Evolutionary conservation across 345 rosid species (phyloP).

Genomic region (Syzygium grande): DNA sequence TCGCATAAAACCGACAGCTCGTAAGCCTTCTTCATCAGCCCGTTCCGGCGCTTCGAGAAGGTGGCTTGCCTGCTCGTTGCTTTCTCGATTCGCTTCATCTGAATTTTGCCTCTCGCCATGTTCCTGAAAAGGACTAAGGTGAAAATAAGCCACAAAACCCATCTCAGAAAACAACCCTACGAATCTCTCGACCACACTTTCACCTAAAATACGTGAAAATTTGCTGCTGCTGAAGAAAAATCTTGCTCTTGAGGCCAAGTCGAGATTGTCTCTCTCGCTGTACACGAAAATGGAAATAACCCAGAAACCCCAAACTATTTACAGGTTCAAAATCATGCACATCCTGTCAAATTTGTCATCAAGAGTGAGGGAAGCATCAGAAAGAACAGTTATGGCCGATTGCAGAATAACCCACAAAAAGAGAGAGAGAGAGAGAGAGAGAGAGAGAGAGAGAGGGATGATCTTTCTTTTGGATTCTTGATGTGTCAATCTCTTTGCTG

Average conservation of each 20-base stretch:
- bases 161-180: neutral
- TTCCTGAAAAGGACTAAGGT: neutral
- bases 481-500: neutral
- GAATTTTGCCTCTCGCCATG: constrained; percentile 60
- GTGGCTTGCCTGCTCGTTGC: constrained; percentile 52
- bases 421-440: neutral
- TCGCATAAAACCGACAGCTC: constrained; percentile 63
- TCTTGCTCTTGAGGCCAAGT: neutral
- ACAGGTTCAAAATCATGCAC: neutral
- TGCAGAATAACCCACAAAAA: neutral
- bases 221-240: neutral
- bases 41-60: constrained; percentile 47
- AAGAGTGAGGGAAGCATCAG: neutral
- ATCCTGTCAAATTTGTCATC: neutral
- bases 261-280: neutral
- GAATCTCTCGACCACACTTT: neutral
- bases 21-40: constrained; percentile 52
- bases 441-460: neutral
- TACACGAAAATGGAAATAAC: neutral
- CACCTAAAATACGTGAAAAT: neutral
- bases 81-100: constrained; percentile 54
- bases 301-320: neutral
- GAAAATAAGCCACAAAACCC: neutral
- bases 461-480: neutral
- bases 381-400: neutral